Evolutionary conservation across 495 filamentous ascomycete genomes (phyloP), one percentile per base, ranked within the genome.

Genomic region (Acidomyces sp.): DNA sequence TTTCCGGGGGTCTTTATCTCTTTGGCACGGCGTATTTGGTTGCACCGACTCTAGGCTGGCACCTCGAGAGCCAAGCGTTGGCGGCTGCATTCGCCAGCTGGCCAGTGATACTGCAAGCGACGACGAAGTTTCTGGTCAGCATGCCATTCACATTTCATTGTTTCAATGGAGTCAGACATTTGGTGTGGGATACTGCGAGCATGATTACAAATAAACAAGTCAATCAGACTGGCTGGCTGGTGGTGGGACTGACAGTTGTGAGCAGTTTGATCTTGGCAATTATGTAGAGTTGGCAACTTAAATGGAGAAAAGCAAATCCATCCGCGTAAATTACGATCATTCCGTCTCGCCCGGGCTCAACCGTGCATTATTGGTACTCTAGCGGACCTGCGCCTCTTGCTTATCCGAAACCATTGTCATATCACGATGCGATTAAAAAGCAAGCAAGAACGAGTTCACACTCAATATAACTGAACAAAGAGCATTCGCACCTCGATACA

Each of bases 121-220:
- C 55, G n/a, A 49, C 83, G 44, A 99, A 99, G 75, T 62, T 72
- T 41, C 47, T 65, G 10, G 39, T 83, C 24, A 82, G 84, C 28
- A 70, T 81, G 60, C 88, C 87, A 15, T 94, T 99, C 62, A 75
- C 76, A 24, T 96, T 76, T 66, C 92, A 99, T 64, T 61, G 60
- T 45, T 57, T 86, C 50, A 95, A 93, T 64, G 90, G 92, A 18
- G 40, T 92, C n/a, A 75, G 85, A 55, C 90, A 96, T 70, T 68
- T 99, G 63, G 48, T 70, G 22, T 94, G 83, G 80, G 90, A 99
- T 70, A 59, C 76, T 36, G 80, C 78, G 26, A 59, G 63, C 38
- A 70, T 71, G 28, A 75, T 93, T 41, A 67, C 59, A 50, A 82
- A 87, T 59, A 65, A 69, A 53, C 62, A 67, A 48, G 83, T 96